Percentiles rank a stretch among this genome's conserved stretches.
Conservation (phyloP, 352 stramenopile species). For the Chrysophaeum taylorii region DNA sequence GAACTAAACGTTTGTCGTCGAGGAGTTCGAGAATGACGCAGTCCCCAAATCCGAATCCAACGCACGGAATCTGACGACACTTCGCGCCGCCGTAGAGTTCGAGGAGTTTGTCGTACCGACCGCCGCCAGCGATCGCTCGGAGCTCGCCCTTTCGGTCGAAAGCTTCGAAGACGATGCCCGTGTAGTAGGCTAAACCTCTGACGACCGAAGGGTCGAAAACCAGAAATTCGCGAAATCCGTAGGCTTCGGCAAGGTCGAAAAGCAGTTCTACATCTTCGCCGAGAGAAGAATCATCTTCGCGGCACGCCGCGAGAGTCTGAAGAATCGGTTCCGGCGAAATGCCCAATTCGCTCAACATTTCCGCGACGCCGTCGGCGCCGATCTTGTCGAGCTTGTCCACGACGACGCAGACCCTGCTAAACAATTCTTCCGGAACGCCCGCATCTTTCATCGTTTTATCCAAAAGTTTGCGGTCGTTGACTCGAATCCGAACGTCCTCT, state of each 20-base stretch:
- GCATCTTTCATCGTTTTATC: slow-evolving; percentile 25
- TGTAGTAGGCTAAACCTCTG: slow-evolving; percentile 72
- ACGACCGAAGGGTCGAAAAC: slow-evolving; percentile 68
- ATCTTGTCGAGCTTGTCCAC: slow-evolving; percentile 76
- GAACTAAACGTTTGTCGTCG: slow-evolving; percentile 56
- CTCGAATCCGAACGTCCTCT: slow-evolving; percentile 71
- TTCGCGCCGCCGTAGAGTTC: slow-evolving; percentile 64
- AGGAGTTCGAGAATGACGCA: slow-evolving; percentile 71
- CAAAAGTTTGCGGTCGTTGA: slow-evolving; percentile 66
- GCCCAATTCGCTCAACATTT: neutral
- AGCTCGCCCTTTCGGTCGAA: slow-evolving; percentile 59
- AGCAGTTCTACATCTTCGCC: slow-evolving; percentile 21
- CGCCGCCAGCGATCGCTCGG: slow-evolving; percentile 63
- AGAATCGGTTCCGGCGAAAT: no score
- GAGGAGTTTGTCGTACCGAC: slow-evolving; percentile 66
- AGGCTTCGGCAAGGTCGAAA: slow-evolving; percentile 48
- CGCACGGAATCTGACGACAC: slow-evolving; percentile 53
- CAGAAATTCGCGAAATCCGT: slow-evolving; percentile 64
- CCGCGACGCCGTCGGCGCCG: slow-evolving; percentile 18
- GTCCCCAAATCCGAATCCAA: slow-evolving; percentile 73
- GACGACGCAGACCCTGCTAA: slow-evolving; percentile 56
- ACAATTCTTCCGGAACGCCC: slow-evolving; percentile 49
- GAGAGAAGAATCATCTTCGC: neutral
- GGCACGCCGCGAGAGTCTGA: no score
- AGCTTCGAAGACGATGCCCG: slow-evolving; percentile 60